Evolutionary conservation across 352 stramenopile species (phyloP).

Genomic region (Globisporangium nagaii): DNA sequence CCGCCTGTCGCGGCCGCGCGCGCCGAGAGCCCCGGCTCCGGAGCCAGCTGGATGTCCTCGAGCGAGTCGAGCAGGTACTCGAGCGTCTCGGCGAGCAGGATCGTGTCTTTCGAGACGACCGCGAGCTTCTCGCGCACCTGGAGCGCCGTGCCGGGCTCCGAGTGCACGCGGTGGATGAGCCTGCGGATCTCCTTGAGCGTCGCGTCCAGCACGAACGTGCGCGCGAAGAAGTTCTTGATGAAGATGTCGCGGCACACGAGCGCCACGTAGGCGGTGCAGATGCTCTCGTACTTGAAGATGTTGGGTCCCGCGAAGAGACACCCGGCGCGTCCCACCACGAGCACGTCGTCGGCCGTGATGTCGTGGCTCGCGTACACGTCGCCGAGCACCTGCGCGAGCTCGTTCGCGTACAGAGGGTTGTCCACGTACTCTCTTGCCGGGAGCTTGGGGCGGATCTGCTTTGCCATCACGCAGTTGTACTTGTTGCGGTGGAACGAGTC

Average conservation of each 20-base stretch:
- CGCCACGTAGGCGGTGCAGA: slow-evolving; percentile 94
- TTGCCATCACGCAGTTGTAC: slow-evolving; percentile 97
- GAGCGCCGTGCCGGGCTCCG: slow-evolving; percentile 79
- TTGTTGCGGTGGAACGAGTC: slow-evolving; percentile 96
- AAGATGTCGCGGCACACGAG: slow-evolving; percentile 97
- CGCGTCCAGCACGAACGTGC: slow-evolving; percentile 94
- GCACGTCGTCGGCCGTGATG: slow-evolving; percentile 91
- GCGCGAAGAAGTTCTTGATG: slow-evolving; percentile 96
- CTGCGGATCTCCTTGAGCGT: slow-evolving; percentile 93
- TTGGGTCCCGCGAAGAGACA: slow-evolving; percentile 94
- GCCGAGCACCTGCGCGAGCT: slow-evolving; percentile 93
- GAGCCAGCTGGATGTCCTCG: slow-evolving; percentile 61
- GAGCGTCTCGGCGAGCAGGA: slow-evolving; percentile 94
- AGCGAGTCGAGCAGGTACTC: slow-evolving; percentile 95
- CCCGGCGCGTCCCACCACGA: slow-evolving; percentile 93
- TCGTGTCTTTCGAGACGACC: slow-evolving; percentile 92
- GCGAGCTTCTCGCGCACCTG: slow-evolving; percentile 90
- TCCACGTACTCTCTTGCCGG: slow-evolving; percentile 93
- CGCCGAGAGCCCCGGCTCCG: slow-evolving; percentile 14
- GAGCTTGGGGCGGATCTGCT: slow-evolving; percentile 94
- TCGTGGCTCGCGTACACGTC: slow-evolving; percentile 94
- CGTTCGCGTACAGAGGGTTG: slow-evolving; percentile 94
- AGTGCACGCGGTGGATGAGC: slow-evolving; percentile 84
- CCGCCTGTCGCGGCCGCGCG: neutral
- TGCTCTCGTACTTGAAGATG: slow-evolving; percentile 92